Evolutionary conservation across 2,329 filamentous ascomycete species (phyloP), one percentile per base, ranked within the genome.

Genomic region (Fonsecaea monophora): DNA sequence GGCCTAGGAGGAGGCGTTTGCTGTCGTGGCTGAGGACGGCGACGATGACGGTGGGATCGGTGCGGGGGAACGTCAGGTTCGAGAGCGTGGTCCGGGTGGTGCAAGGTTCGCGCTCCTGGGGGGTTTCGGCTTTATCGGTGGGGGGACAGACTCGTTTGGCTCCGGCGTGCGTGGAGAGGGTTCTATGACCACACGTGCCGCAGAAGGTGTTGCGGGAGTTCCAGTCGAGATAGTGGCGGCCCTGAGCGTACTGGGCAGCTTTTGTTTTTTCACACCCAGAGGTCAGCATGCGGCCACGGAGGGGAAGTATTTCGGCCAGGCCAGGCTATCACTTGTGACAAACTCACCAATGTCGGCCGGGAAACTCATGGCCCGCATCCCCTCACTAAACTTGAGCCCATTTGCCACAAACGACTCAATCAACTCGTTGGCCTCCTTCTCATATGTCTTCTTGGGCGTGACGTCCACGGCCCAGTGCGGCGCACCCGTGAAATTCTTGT

Each of bases 1-100:
- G 89, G 42, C 95, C 95, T 0, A 99, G 89, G 7, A 99, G 86
- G 45, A 97, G 81, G 68, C 88, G 87, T 71, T 89, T 86, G 58
- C 90, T 90, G 73, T 96, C 92, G 59, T 89, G 84, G 61, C 91
- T 96, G 37, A 98, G 87, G 10, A 97, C 90, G 0, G 94, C 94
- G 81, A 96, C 94, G 80, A 99, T 99, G 77, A 98, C 93, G 34
- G 92, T 96, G 0, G 94, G 93, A 74, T 97, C 94, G 1, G 94
- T 97, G 59, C 94, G 88, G 2, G 94, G 94, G 83, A 97, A 98
- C 75, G 86, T 90, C 61, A 97, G 84, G 79, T 99, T 99, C 37
- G 93, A 96, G 54, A 99, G 82, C 32, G 92, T 93, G 45, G 88
- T 90, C 62, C 95, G 87, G 0, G 94, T 96, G 7, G 87, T 89